Conservation (phyloP, 371 early-diverging fungal genomes). For the Capniomyces stellatus region DNA sequence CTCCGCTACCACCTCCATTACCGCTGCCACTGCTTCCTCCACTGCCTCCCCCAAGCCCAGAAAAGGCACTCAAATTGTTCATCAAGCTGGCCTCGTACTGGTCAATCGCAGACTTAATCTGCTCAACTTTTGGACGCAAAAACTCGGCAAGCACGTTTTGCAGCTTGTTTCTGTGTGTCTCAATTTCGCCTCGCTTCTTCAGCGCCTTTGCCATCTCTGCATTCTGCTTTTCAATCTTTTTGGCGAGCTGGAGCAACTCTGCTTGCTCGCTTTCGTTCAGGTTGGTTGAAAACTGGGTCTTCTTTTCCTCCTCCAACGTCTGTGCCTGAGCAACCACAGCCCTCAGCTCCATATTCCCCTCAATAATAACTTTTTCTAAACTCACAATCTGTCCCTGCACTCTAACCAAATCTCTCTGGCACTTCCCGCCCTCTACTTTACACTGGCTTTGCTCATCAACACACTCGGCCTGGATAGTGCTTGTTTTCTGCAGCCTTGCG, state of each 20-base stretch:
- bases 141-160: slow-evolving; percentile 23
- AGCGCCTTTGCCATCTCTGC: background rate
- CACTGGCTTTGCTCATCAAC: slow-evolving; percentile 7
- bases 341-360: slow-evolving; percentile 10
- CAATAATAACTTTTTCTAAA: slow-evolving; percentile 16
- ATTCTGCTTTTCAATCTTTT: background rate
- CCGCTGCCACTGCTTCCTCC: slow-evolving; percentile 23
- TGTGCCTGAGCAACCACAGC: slow-evolving; percentile 31
- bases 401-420: slow-evolving; percentile 10
- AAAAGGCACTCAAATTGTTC: background rate
- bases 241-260: slow-evolving; percentile 19
- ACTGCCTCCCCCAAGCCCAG: too few relatives aligned
- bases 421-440: slow-evolving; percentile 13
- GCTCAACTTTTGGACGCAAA: slow-evolving; percentile 22
- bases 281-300: slow-evolving; percentile 28
- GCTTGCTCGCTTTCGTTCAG: slow-evolving; percentile 36
- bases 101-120: slow-evolving; percentile 30
- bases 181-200: slow-evolving; percentile 28
- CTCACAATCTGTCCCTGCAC: slow-evolving; percentile 6
- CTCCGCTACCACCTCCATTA: slow-evolving; percentile 20
- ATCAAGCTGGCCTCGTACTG: slow-evolving; percentile 19
- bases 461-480: slow-evolving; percentile 5
- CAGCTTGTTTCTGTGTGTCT: slow-evolving; percentile 30
- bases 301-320: slow-evolving; percentile 35
- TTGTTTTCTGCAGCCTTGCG: slow-evolving; percentile 15